phyloP scores from a whole-genome alignment of 345 rosid species.

The Alliaria petiolata region DNA sequence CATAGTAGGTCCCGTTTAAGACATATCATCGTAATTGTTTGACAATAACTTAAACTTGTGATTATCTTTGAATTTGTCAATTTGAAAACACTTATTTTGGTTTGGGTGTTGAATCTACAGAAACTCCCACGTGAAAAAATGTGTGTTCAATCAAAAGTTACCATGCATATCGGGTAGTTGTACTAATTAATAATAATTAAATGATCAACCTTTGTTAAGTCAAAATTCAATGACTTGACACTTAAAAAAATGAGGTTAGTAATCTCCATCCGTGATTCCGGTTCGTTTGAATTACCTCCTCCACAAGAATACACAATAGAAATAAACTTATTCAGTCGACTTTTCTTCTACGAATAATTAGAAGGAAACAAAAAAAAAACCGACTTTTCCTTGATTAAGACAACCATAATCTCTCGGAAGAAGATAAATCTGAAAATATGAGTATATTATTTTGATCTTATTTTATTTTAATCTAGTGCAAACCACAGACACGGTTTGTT shows the following conservation, averaged over 20 bases:
- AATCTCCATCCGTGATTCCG: constrained; percentile 16
- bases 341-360: constrained; percentile 7
- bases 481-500: background rate
- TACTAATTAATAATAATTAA: background rate
- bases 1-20: background rate
- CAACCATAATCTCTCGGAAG: background rate
- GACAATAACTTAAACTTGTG: background rate
- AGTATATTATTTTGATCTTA: background rate
- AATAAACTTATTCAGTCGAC: constrained; percentile 7
- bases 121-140: background rate
- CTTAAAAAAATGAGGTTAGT: background rate
- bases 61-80: background rate
- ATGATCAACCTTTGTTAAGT: background rate
- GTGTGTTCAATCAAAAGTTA: background rate
- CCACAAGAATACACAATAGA: background rate
- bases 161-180: background rate
- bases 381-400: constrained; percentile 22
- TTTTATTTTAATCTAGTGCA: background rate
- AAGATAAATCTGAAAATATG: background rate
- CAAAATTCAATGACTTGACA: background rate
- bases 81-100: background rate
- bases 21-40: background rate
- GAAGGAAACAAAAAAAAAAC: background rate
- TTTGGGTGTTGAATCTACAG: background rate
- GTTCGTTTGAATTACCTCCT: constrained; percentile 12